Evolutionary conservation across 768 basidiomycete species (phyloP), one percentile per base, ranked within the genome.

Genomic region (Imleria badia): DNA sequence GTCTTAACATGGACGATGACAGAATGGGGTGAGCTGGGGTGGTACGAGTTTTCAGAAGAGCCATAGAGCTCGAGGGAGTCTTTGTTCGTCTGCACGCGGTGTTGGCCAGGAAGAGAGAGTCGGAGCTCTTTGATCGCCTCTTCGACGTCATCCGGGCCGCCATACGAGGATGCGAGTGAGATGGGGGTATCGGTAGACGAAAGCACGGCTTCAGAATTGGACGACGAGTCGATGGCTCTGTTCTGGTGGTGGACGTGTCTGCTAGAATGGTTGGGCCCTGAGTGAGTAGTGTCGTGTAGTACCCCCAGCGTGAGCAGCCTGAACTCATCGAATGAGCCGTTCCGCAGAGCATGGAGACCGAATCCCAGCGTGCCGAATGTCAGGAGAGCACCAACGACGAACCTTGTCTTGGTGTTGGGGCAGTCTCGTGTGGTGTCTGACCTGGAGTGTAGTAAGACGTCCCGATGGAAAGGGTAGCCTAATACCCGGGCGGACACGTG

Each of bases 21-120:
- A 10, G 81, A 77, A 59, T 85, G 82, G 6, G 83, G 76, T 39
- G 80, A 80, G 46, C 76, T 71, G 5, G 82, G 80, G 64, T 83
- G 86, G 61, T 87, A 87, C 9, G 85, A 85, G 62, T 87, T 82
- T 58, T 82, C 82, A 1, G 87, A 89, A 33, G 80, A 84, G 5
- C 89, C 89, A 55, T 87, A 77, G 31, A 76, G 75, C 42, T 74
- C 70, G 23, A 89, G 71, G 17, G 75, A 70, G 33, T 79, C 74
- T 13, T 75, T 72, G 59, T 82, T 79, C 3, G 82, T 85, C 26
- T 76, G 72, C 23, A 87, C 80, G 17, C 70, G 63, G 36, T 76
- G 71, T n/a, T 72, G 66, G n/a, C 64, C 72, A 7, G 82, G 76
- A 60, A 89, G 74, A 14, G 70, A 67, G 5, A 62, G 55, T 22